Conservation (phyloP, 805 yeast species). For the Saccharomycopsis fermentans region DNA sequence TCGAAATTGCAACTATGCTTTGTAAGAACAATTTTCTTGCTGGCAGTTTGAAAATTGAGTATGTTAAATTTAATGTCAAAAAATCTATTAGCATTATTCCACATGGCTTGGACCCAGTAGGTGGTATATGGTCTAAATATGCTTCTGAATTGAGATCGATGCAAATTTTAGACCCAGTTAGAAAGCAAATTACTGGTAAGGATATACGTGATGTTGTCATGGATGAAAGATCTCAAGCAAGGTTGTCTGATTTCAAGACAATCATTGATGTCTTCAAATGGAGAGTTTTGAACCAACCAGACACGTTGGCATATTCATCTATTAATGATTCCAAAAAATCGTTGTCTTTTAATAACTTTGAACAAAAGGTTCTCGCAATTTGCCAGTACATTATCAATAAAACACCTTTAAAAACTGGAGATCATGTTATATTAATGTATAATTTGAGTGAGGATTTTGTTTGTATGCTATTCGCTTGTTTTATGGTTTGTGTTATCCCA, state of each 20-base stretch:
- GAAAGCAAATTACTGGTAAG: constrained; percentile 70
- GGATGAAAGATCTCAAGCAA: constrained; percentile 71
- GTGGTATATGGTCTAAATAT: constrained; percentile 79
- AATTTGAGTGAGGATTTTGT: constrained; percentile 81
- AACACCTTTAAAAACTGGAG: constrained; percentile 54
- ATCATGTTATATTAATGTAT: constrained; percentile 69
- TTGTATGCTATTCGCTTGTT: constrained; percentile 77
- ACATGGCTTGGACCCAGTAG: constrained; percentile 63
- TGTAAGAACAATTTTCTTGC: constrained; percentile 67
- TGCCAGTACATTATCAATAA: constrained; percentile 63
- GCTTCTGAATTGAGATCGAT: constrained; percentile 52
- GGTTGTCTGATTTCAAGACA: constrained; percentile 59
- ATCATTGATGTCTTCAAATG: constrained; percentile 69
- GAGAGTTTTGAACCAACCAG: constrained; percentile 65
- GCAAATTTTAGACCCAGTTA: constrained; percentile 37
- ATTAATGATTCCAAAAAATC: constrained; percentile 33
- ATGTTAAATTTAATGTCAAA: constrained; percentile 66
- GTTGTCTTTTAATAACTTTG: constrained; percentile 75
- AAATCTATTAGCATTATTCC: constrained; percentile 57
- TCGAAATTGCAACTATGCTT: constrained; percentile 86
- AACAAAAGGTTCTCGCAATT: constrained; percentile 63
- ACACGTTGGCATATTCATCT: constrained; percentile 62
- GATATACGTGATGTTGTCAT: constrained; percentile 66
- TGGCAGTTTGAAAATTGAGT: constrained; percentile 71
- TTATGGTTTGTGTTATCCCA: constrained; percentile 69